Evolutionary conservation across 1,284 basidiomycete species (phyloP).

Genomic region (Sporisorium graminicola): DNA sequence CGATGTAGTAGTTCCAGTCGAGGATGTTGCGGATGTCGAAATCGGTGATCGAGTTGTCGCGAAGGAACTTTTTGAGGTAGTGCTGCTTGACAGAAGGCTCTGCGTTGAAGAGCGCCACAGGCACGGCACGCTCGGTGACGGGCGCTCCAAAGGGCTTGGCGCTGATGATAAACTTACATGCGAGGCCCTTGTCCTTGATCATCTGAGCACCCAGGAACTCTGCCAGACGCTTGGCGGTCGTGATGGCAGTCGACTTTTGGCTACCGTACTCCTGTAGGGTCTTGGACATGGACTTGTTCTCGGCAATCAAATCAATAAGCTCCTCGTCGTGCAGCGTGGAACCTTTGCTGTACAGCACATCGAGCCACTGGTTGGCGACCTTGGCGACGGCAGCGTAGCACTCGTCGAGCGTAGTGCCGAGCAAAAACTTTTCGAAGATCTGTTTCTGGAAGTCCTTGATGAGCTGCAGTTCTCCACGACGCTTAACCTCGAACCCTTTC

Average conservation of each 20-base stretch:
- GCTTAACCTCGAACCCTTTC: constrained; percentile 99
- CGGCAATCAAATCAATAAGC: constrained; percentile 96
- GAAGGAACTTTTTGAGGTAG: constrained; percentile 95
- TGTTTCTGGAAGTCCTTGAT: constrained; percentile 99
- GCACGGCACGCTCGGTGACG: constrained; percentile 96
- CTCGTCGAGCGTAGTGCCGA: constrained; percentile 91
- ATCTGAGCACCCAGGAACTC: constrained; percentile 98
- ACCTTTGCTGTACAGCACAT: constrained; percentile 90
- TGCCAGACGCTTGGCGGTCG: constrained; percentile 91
- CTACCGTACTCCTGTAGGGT: constrained; percentile 94
- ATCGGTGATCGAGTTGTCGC: constrained; percentile 86
- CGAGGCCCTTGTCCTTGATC: constrained; percentile 99
- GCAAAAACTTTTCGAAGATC: constrained; percentile 96
- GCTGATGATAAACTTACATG: constrained; percentile 99
- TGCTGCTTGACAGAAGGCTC: constrained; percentile 89
- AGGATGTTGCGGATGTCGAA: constrained; percentile 95
- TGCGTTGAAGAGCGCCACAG: constrained; percentile 98
- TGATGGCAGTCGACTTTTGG: constrained; percentile 98
- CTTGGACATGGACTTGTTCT: constrained; percentile 98
- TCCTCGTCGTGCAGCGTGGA: constrained; percentile 89
- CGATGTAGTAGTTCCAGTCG: constrained; percentile 99
- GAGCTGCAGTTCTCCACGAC: constrained; percentile 95
- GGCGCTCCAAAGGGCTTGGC: constrained; percentile 92
- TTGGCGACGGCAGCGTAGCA: constrained; percentile 95
- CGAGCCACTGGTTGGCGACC: constrained; percentile 96